Conservation (phyloP, 2,329 filamentous ascomycete genomes). For the Aureobasidium sp. region DNA sequence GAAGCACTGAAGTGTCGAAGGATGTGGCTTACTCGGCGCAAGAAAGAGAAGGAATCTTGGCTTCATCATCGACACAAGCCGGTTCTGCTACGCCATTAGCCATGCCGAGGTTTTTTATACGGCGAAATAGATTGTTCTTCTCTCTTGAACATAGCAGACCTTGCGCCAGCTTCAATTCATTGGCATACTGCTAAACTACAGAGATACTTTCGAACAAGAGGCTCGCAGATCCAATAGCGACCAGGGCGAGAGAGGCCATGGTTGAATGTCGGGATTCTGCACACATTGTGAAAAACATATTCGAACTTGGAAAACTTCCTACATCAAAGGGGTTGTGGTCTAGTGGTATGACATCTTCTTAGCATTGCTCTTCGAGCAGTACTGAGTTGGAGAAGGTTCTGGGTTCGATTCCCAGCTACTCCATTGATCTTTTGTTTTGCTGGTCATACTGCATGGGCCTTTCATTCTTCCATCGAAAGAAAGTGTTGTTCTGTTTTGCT, state of each 20-base stretch:
- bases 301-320: no score
- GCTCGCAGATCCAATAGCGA: no score
- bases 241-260: no score
- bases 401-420: conserved; percentile 15
- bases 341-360: conserved; percentile 15
- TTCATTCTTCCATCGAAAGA: no score
- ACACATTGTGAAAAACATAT: no score
- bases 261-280: no score
- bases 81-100: neutral
- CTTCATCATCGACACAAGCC: neutral
- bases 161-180: no score
- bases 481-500: no score
- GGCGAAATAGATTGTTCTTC: neutral
- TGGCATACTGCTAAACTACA: no score
- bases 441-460: neutral
- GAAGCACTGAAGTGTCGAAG: neutral
- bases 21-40: neutral
- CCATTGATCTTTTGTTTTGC: neutral
- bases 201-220: no score
- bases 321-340: conserved; percentile 10
- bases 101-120: neutral
- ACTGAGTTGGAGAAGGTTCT: conserved; percentile 14
- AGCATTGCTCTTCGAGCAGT: conserved; percentile 9
- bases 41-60: neutral
- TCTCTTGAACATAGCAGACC: neutral